Base-by-base conservation (phyloP, 1,139 yeast genomes). In the Candida neerlandica region DNA sequence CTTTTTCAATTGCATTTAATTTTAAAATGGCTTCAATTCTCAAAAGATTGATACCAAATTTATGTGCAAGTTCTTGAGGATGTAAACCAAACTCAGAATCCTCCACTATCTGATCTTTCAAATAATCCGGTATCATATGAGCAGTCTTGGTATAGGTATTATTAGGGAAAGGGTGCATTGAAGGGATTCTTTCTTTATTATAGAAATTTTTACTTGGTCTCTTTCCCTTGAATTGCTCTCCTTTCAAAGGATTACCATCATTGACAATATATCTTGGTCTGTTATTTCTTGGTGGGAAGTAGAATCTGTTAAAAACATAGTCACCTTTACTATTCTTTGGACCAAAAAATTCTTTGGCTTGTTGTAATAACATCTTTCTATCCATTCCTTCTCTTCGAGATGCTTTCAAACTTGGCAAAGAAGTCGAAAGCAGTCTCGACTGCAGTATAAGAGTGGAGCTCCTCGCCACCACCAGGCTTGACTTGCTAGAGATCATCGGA, bases 271-370 rank as follows among this genome's bases (percentile, higher is more conserved):
- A 92, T 59, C 85, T 89, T 23, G 96, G 89, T 40, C 73, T 72
- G 62, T 89, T 90, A 62, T 87, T 73, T 57, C 80, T 85, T 14
- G 92, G 86, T 12, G 95, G 86, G 57, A 79, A 77, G 60, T 80
- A 85, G 68, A 89, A 88, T 64, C 85, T 89, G 75, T 91, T 92
- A 61, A 82, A 71, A 56, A 77, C 75, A 69, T 89, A 89, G 59
- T 90, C 92, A 29, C 97, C 97, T 63, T 88, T 84, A 65, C 82
- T 80, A 67, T 90, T 90, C 64, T 77, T 81, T 34, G 96, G 96
- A 2, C 98, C 98, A 51, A 90, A 73, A 70, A 89, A 89, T 54
- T 71, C 45, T 10, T 38, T 43, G 43, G 45, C 45, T 34, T 49
- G 48, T 41, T 49, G 47, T 11, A 45, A 41, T 19, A 49, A 40